Percentiles rank a stretch among this genome's conserved stretches.
Conservation (phyloP, 192 early-diverging fungal species). For the Coemansia sp. region DNA sequence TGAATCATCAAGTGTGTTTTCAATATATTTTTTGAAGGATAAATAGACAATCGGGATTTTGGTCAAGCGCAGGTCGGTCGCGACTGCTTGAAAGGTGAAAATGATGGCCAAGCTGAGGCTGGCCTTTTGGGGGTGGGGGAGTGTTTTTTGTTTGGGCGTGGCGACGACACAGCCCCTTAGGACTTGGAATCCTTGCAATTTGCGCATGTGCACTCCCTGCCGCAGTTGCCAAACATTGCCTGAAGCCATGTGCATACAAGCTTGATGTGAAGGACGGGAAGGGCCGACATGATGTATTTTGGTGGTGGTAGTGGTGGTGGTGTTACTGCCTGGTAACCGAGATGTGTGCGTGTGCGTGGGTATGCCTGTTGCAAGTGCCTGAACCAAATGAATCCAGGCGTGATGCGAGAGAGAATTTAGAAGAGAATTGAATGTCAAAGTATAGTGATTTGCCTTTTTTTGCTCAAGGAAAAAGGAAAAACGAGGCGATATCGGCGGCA, state of each 20-base stretch:
- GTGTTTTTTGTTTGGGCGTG: neutral
- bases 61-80: neutral
- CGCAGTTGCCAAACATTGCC: conserved; percentile 26
- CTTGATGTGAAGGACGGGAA: conserved; percentile 3
- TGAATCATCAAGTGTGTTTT: neutral
- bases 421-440: no score
- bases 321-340: neutral
- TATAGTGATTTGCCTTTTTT: neutral
- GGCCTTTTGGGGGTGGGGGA: neutral
- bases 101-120: neutral
- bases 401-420: neutral
- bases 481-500: conserved; percentile 2
- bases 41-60: neutral
- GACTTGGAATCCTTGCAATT: conserved; percentile 34
- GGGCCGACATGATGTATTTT: neutral
- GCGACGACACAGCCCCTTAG: neutral
- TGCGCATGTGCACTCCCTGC: conserved; percentile 43
- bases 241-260: conserved; percentile 23
- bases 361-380: conserved; percentile 5
- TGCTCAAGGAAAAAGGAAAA: neutral
- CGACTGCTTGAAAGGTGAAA: neutral
- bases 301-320: neutral
- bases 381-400: neutral
- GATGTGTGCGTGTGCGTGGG: neutral
- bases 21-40: neutral